Evolutionary conservation across 2,329 filamentous ascomycete species (phyloP).

Genomic region (Ciborinia camelliae): DNA sequence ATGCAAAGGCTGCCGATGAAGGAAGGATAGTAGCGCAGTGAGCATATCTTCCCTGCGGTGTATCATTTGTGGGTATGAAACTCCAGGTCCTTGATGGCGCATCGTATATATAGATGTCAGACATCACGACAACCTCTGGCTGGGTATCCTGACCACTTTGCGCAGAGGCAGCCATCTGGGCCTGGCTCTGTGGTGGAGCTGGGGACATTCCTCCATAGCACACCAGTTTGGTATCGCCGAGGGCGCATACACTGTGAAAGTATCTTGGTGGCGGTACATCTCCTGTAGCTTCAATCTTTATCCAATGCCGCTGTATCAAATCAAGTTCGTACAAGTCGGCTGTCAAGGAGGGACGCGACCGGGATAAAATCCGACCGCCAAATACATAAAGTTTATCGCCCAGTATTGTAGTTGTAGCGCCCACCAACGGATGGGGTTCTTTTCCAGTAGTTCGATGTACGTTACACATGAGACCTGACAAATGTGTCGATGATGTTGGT

Average conservation of each 20-base stretch:
- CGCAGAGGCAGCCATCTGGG: slow-evolving; percentile 44
- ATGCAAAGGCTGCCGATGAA: slow-evolving; percentile 83
- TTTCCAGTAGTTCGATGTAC: slow-evolving; percentile 83
- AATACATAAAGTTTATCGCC: slow-evolving; percentile 98
- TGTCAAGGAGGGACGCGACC: slow-evolving; percentile 77
- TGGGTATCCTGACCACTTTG: slow-evolving; percentile 58
- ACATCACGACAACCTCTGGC: slow-evolving; percentile 93
- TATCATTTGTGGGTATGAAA: slow-evolving; percentile 72
- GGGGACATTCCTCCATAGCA: slow-evolving; percentile 99
- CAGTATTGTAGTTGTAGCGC: slow-evolving; percentile 89
- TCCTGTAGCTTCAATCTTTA: slow-evolving; percentile 77
- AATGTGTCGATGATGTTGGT: slow-evolving; percentile 47
- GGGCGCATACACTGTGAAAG: slow-evolving; percentile 91
- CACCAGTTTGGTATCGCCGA: slow-evolving; percentile 94
- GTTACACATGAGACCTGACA: slow-evolving; percentile 67
- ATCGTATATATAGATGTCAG: slow-evolving; percentile 94
- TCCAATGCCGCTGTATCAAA: slow-evolving; percentile 88
- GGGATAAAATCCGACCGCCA: slow-evolving; percentile 82
- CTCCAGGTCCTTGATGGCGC: slow-evolving; percentile 81
- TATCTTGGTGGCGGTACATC: slow-evolving; percentile 89
- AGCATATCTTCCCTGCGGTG: slow-evolving; percentile 90
- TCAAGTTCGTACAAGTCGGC: slow-evolving; percentile 93
- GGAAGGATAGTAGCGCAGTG: slow-evolving; percentile 93
- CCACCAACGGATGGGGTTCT: slow-evolving; percentile 87
- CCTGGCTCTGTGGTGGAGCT: slow-evolving; percentile 46